phyloP scores from a whole-genome alignment of 148 eudicot species.

The Heliamphora exappendiculata region DNA sequence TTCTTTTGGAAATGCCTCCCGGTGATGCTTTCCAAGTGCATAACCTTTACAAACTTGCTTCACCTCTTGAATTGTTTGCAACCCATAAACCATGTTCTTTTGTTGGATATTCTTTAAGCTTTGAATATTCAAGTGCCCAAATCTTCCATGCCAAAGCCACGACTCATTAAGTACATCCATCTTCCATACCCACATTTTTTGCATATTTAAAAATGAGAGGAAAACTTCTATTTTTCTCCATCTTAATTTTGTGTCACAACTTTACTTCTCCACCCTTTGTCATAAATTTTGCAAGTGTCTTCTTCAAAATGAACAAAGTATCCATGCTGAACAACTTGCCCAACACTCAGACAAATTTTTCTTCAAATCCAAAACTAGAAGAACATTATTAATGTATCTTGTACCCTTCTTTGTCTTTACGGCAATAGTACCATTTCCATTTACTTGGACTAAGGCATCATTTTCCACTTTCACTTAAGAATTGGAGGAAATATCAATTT shows the following conservation, averaged over 20 bases:
- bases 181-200: no score
- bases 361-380: constrained; percentile 3
- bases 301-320: constrained; percentile 7
- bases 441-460: constrained; percentile 6
- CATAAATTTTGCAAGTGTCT: constrained; percentile 5
- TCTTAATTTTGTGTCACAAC: neutral
- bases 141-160: neutral
- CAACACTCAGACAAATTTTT: constrained; percentile 16
- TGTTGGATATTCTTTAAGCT: neutral
- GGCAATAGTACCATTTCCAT: constrained; percentile 7
- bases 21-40: neutral
- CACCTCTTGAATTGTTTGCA: neutral
- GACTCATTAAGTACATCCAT: neutral
- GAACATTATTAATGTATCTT: constrained; percentile 4
- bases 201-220: constrained; percentile 5
- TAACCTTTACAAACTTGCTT: neutral
- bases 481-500: constrained; percentile 3
- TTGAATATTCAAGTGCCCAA: constrained; percentile 14
- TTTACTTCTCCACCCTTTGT: neutral
- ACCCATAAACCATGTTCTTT: neutral
- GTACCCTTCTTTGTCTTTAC: constrained; percentile 15
- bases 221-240: constrained; percentile 11
- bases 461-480: constrained; percentile 10
- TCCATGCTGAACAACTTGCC: constrained; percentile 9
- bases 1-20: constrained; percentile 1